Conservation (phyloP, 805 yeast genomes). For the Barnettozyma californica region DNA sequence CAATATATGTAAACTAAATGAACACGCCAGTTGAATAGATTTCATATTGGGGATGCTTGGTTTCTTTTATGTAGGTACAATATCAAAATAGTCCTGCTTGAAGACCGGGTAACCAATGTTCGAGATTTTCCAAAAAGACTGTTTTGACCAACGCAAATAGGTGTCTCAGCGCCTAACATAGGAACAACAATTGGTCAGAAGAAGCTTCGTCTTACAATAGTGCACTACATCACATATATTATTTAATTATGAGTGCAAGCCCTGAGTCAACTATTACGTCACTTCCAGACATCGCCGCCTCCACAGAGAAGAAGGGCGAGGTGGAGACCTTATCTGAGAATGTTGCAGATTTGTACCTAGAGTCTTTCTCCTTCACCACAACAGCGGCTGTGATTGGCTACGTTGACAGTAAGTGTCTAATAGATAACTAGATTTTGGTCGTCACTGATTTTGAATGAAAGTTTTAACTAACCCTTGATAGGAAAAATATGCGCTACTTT, state of each 20-base stretch:
- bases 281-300: background rate
- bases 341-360: constrained; percentile 58
- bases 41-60: no score
- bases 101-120: background rate
- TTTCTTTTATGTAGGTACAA: no score
- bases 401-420: constrained; percentile 51
- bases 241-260: constrained; percentile 2
- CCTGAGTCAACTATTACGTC: constrained; percentile 3
- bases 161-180: background rate
- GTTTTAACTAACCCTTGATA: constrained; percentile 13
- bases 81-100: no score
- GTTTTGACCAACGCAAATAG: background rate
- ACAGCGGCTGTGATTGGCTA: constrained; percentile 89
- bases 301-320: constrained; percentile 11
- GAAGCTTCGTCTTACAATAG: background rate
- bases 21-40: no score
- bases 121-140: background rate
- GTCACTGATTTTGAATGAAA: background rate
- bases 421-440: background rate
- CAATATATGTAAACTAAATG: no score
- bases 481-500: constrained; percentile 73
- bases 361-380: constrained; percentile 78
- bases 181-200: background rate
- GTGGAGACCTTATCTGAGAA: constrained; percentile 30
- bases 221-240: background rate